phyloP scores from a whole-genome alignment of 1,284 basidiomycete genomes.

The Athelia sp. region DNA sequence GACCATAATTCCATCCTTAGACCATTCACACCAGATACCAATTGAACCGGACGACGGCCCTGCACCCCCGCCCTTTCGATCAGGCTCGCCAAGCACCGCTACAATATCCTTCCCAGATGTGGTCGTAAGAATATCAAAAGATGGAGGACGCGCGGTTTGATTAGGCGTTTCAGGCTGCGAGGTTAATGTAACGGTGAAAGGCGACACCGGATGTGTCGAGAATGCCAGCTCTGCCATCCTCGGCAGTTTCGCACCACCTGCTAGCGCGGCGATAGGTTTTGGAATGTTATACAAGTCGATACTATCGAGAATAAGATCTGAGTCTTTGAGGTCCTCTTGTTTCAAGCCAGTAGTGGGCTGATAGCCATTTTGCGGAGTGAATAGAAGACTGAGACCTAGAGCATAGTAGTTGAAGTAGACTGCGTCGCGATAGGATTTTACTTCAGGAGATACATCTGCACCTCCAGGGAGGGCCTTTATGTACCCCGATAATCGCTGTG shows the following conservation, averaged over 20 bases:
- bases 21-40: slow-evolving; percentile 90
- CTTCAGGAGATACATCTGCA: slow-evolving; percentile 38
- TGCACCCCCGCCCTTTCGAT: slow-evolving; percentile 79
- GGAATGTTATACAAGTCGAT: slow-evolving; percentile 78
- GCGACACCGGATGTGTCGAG: slow-evolving; percentile 48
- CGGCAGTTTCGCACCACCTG: slow-evolving; percentile 24
- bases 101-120: slow-evolving; percentile 79
- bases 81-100: slow-evolving; percentile 70
- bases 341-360: slow-evolving; percentile 44
- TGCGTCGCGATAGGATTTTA: slow-evolving; percentile 76
- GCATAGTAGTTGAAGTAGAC: slow-evolving; percentile 82
- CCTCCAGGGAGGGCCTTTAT: slow-evolving; percentile 33
- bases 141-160: slow-evolving; percentile 26
- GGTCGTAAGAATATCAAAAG: slow-evolving; percentile 39
- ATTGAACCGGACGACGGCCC: slow-evolving; percentile 81
- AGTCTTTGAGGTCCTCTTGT: slow-evolving; percentile 42
- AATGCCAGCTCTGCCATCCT: slow-evolving; percentile 41
- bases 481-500: slow-evolving; percentile 37
- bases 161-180: slow-evolving; percentile 31
- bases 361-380: slow-evolving; percentile 56
- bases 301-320: slow-evolving; percentile 54
- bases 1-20: slow-evolving; percentile 72
- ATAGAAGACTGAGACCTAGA: slow-evolving; percentile 77
- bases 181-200: slow-evolving; percentile 39
- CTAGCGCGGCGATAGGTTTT: slow-evolving; percentile 18